Conservation (phyloP, 768 basidiomycete genomes). For the Hericium coralloides region DNA sequence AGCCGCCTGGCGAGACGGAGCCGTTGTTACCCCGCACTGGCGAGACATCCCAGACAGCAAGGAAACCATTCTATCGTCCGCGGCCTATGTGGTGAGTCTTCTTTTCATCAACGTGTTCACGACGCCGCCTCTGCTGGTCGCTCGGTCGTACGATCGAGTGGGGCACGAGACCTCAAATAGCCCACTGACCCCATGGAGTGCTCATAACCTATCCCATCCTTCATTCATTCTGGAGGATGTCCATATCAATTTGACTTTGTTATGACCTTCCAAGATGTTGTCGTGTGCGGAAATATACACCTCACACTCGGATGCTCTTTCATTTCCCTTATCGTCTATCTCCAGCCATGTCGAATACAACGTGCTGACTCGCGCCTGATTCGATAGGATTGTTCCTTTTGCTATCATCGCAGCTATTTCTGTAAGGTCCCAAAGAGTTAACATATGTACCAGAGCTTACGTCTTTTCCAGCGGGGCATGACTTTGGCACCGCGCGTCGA, state of each 20-base stretch:
- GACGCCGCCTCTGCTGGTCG: no score
- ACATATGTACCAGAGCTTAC: neutral
- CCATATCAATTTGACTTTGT: neutral
- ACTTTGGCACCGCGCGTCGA: constrained; percentile 73
- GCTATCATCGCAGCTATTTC: constrained; percentile 57
- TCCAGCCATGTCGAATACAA: neutral
- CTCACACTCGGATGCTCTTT: neutral
- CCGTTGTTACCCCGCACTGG: constrained; percentile 5
- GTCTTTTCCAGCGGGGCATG: constrained; percentile 54
- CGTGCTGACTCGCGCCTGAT: neutral
- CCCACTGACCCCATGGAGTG: neutral
- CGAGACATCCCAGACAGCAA: constrained; percentile 12
- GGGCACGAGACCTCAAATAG: no score
- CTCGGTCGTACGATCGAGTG: no score
- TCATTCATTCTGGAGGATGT: no score
- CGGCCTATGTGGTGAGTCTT: constrained; percentile 35
- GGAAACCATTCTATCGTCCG: constrained; percentile 43
- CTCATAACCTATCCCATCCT: no score
- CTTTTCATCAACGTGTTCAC: neutral
- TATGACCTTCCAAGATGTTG: neutral
- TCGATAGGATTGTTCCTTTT: constrained; percentile 60
- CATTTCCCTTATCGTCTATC: neutral
- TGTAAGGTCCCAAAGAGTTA: constrained; percentile 30
- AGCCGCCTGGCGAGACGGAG: constrained; percentile 6
- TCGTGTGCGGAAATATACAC: no score